phyloP scores from a whole-genome alignment of 2,329 filamentous ascomycete species.

The Diaporthe destruens region DNA sequence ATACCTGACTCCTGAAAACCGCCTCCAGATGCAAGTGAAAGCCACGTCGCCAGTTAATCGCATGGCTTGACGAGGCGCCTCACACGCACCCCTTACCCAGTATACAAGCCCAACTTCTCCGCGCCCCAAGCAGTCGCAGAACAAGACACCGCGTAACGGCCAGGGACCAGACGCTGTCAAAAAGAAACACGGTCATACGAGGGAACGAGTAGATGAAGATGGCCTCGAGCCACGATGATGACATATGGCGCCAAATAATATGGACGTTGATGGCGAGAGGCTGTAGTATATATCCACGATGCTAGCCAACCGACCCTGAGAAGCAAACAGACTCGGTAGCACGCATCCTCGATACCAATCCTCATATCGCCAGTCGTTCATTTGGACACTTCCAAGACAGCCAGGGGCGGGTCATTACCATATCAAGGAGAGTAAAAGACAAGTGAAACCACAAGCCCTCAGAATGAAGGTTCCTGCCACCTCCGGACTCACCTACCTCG shows the following conservation, averaged over 20 bases:
- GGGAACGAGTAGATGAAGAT: not conserved
- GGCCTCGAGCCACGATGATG: not conserved
- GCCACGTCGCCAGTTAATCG: constrained; percentile 11
- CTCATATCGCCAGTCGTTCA: not conserved
- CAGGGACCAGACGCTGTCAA: not conserved
- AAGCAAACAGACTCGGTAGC: not conserved
- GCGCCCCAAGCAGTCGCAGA: constrained; percentile 14
- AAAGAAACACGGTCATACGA: not conserved
- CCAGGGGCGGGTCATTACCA: not conserved
- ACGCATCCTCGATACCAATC: not conserved
- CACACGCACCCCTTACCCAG: not conserved
- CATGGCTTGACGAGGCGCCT: not conserved
- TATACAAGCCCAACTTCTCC: not conserved
- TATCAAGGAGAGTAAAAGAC: not conserved
- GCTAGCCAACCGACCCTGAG: not conserved
- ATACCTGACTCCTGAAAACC: not conserved
- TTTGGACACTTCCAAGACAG: not conserved
- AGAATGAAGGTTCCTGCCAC: constrained; percentile 17
- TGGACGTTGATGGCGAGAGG: not conserved
- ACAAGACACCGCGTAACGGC: not conserved
- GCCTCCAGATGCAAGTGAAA: not conserved
- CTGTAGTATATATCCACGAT: constrained; percentile 11
- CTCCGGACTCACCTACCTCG: not conserved
- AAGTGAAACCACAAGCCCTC: not conserved
- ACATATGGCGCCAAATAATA: not conserved